Evolutionary conservation across 2,329 filamentous ascomycete genomes (phyloP).

Genomic region (Drechslerella dactyloides): DNA sequence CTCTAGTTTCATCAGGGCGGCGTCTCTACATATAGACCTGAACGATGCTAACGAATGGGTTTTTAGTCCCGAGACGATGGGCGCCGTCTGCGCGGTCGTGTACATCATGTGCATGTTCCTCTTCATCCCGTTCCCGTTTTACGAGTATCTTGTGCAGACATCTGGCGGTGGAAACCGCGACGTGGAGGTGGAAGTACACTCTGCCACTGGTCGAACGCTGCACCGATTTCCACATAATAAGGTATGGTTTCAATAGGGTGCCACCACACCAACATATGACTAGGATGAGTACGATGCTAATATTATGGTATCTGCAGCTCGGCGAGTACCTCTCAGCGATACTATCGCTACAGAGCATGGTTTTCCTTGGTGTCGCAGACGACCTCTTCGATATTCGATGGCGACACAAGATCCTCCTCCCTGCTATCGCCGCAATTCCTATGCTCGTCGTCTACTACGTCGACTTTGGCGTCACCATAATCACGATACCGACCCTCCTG

Average conservation of each 20-base stretch:
- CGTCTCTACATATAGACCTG: conserved; percentile 7
- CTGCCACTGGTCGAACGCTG: conserved; percentile 81
- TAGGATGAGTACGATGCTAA: not conserved
- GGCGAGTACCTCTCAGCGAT: conserved; percentile 94
- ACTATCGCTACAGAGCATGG: conserved; percentile 86
- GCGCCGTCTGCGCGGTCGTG: conserved; percentile 87
- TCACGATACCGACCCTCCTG: conserved; percentile 86
- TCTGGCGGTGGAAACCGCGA: conserved; percentile 92
- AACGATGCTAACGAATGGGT: conserved; percentile 23
- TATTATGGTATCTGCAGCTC: conserved; percentile 64
- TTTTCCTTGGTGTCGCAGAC: conserved; percentile 89
- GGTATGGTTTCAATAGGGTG: conserved; percentile 62
- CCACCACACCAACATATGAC: not conserved
- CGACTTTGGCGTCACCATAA: conserved; percentile 94
- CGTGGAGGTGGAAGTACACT: conserved; percentile 74
- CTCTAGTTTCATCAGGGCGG: conserved; percentile 6
- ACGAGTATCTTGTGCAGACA: conserved; percentile 96
- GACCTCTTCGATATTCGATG: conserved; percentile 98
- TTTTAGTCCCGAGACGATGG: conserved; percentile 86
- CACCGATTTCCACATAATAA: conserved; percentile 95
- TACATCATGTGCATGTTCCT: conserved; percentile 87
- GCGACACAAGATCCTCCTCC: conserved; percentile 98
- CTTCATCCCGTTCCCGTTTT: conserved; percentile 96
- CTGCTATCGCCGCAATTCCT: conserved; percentile 88
- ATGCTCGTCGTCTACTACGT: conserved; percentile 97